Base-by-base conservation (phyloP, 257 asterid genomes). In the Agastache rugosa region DNA sequence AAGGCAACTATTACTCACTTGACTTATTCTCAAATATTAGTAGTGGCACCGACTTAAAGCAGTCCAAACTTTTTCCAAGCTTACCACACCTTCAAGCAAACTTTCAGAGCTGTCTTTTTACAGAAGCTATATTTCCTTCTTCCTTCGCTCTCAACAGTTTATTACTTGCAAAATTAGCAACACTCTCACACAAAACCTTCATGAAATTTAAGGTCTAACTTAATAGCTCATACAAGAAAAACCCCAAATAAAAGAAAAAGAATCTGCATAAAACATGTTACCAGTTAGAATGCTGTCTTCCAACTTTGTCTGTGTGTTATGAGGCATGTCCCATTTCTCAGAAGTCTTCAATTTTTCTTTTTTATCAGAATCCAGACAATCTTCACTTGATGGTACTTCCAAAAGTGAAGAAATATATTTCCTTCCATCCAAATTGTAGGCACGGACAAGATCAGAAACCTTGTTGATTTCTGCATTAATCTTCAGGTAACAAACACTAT, bases 371-470 rank as follows among this genome's bases (percentile, higher is more conserved):
- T 76, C 84, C 44, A 68, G 74, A 80, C 80, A 77, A 17, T 79
- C 84, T 56, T 84, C 83, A 76, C 77, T 79, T 48, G 88, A 74
- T 80, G 95, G 91, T 63, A 70, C 87, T 75, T 77, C 75, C 87
- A 90, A 72, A 69, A 94, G 72, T 35, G 87, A 84, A 74, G 90
- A 75, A 35, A 90, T 51, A 81, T 92, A 94, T 48, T 87, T 64
- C 59, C 96, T 82, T 58, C 92, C 97, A 73, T 94, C 99, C 91
- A 84, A 73, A 85, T 94, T 94, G 88, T 87, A 86, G 20, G 95
- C 81, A 50, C 72, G 84, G 78, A 94, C 84, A 15, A 90, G 85
- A 85, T 85, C 82, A 73, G 92, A 79, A 78, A 89, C 97, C 86
- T 89, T 90, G 85, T 89, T 94, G 75, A 69, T 58, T 79, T 85